These are phyloP conservation scores for Shiraia sp. DNA, from an alignment of 2,329 filamentous ascomycete genomes.

Conservation along the genomic window DNA sequence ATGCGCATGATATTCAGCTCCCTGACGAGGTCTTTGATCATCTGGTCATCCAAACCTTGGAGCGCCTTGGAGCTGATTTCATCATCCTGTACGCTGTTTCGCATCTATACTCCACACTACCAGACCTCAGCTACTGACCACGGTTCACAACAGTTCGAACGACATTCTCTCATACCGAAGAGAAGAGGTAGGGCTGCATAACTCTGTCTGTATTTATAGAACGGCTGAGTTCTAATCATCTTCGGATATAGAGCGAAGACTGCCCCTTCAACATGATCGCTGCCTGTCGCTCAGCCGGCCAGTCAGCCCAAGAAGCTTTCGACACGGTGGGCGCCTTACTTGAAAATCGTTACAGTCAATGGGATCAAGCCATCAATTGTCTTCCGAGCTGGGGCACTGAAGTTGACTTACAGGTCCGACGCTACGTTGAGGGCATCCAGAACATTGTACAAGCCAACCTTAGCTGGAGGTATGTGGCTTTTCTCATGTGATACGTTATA, in stretches of 20 bases:
- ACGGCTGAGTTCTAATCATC: neutral
- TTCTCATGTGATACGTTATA: neutral
- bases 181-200: constrained; percentile 2
- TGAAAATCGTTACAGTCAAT: constrained; percentile 3
- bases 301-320: constrained; percentile 2
- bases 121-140: neutral
- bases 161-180: constrained; percentile 4
- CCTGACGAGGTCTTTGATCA: constrained; percentile 3
- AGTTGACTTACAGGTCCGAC: neutral
- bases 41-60: neutral
- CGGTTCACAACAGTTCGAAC: constrained; percentile 1
- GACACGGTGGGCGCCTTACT: constrained; percentile 1
- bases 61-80: constrained; percentile 1
- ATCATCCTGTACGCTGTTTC: constrained; percentile 3
- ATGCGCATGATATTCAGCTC: constrained; percentile 1
- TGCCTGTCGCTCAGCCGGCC: constrained; percentile 1
- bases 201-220: neutral
- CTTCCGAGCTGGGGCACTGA: constrained; percentile 2
- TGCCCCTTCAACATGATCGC: constrained; percentile 4
- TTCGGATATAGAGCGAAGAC: neutral
- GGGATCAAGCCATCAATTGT: constrained; percentile 1
- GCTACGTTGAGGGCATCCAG: constrained; percentile 3
- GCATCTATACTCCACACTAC: neutral
- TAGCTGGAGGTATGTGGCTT: constrained; percentile 3
- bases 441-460: constrained; percentile 3